Evolutionary conservation across 352 stramenopile species (phyloP).

Genomic region (Pythium brachiatum): DNA sequence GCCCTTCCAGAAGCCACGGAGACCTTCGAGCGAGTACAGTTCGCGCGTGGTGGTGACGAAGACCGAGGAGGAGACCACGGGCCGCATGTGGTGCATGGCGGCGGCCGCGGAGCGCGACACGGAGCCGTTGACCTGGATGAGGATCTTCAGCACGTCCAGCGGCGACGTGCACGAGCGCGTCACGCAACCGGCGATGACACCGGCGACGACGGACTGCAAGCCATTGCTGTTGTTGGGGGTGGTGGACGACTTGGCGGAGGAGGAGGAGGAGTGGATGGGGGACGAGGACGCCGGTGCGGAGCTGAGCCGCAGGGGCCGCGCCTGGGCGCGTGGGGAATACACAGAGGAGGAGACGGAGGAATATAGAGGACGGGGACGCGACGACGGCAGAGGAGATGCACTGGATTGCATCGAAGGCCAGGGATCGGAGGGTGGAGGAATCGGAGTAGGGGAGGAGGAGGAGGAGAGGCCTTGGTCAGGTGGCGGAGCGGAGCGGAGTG

Average conservation of each 20-base stretch:
- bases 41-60: conserved; percentile 46
- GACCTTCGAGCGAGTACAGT: conserved; percentile 62
- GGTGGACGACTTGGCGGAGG: conserved; percentile 1
- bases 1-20: conserved; percentile 77
- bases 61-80: conserved; percentile 23
- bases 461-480: neutral
- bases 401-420: neutral
- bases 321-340: neutral
- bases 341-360: neutral
- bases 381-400: conserved; percentile 1
- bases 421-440: neutral
- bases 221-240: conserved; percentile 25
- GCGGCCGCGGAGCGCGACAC: conserved; percentile 27
- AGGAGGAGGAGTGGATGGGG: neutral
- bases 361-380: neutral
- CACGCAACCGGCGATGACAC: conserved; percentile 75
- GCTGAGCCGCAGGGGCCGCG: conserved; percentile 8
- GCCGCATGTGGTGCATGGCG: conserved; percentile 19
- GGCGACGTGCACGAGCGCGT: conserved; percentile 80
- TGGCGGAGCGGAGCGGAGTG: neutral
- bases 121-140: conserved; percentile 73
- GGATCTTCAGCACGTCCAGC: conserved; percentile 82
- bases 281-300: neutral
- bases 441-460: neutral
- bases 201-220: conserved; percentile 64